Evolutionary conservation across 2,329 filamentous ascomycete species (phyloP), one percentile per base, ranked within the genome.

Genomic region (Colletotrichum theobromicola): DNA sequence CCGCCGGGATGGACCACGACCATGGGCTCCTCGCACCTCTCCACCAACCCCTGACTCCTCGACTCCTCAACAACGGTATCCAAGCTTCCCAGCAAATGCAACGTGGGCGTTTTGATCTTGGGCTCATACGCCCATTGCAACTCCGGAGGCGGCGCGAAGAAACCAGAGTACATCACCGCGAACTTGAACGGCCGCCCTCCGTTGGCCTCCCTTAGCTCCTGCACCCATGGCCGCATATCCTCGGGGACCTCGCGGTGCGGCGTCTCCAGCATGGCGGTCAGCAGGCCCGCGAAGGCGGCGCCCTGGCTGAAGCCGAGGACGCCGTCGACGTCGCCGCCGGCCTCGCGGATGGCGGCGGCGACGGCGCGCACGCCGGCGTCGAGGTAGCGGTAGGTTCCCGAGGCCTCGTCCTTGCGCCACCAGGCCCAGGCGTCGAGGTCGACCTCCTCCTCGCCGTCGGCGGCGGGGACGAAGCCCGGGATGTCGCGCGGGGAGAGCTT

Each of bases 21-120:
- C 80, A 87, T 60, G 0, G 88, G 86, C 77, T 87, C 88, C 76
- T 82, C 88, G 82, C 90, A 95, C 73, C 86, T 88, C 28, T 95
- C 92, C 4, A 94, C 88, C 72, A 98, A 84, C 26, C 87, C 89
- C 79, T 90, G 86, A 82, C 91, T 94, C 80, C 94, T 87, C 67
- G 84, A 84, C 86, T 98, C 96, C 35, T 95, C 94, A 1, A 98
- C 96, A 1, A 98, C 94, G 4, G 93, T 95, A 85, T 98, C 96
- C 78, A 98, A 86, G 68, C 92, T 93, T 1, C 96, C 96, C 30
- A 98, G 83, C 78, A 95, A 93, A 85, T 98, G 95, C 84, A 98
- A 82, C 76, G 94, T 91, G 0, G 95, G 94, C 74, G 96, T 98
- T 76, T 81, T 83, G 74, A 98, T 93, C 81, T 90, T 88, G 18